Conservation (phyloP, 768 basidiomycete species). For the Lactarius evosmus region DNA sequence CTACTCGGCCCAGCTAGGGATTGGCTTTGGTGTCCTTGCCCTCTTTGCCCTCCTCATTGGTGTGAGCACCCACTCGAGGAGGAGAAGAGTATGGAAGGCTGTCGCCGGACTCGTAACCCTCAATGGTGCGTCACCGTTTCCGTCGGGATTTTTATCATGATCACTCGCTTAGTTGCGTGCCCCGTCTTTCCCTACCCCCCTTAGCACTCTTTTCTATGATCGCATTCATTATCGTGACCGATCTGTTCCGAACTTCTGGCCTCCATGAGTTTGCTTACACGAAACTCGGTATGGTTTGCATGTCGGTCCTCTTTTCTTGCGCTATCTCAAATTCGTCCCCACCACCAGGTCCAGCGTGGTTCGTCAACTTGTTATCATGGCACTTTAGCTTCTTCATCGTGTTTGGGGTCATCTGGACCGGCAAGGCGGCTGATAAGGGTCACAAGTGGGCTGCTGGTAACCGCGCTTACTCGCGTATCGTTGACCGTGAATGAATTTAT, state of each 20-base stretch:
- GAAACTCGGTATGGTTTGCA: slow-evolving; percentile 48
- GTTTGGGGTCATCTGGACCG: slow-evolving; percentile 56
- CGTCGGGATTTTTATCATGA: neutral
- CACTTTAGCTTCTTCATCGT: slow-evolving; percentile 50
- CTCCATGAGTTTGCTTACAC: slow-evolving; percentile 56
- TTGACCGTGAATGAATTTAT: slow-evolving; percentile 20
- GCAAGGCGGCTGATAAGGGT: slow-evolving; percentile 57
- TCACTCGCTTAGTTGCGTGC: neutral
- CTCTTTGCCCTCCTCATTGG: slow-evolving; percentile 61
- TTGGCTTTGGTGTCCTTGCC: slow-evolving; percentile 60
- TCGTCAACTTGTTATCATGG: slow-evolving; percentile 62
- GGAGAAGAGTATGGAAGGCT: slow-evolving; percentile 73
- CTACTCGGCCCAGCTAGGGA: slow-evolving; percentile 60
- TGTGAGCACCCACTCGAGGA: slow-evolving; percentile 66
- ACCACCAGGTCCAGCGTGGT: slow-evolving; percentile 55
- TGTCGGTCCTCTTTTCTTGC: slow-evolving; percentile 5
- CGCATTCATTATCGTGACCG: slow-evolving; percentile 62
- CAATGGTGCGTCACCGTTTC: slow-evolving; percentile 45
- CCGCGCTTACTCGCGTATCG: slow-evolving; percentile 51
- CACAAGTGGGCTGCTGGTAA: slow-evolving; percentile 77
- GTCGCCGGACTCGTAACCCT: slow-evolving; percentile 62
- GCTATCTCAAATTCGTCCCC: neutral
- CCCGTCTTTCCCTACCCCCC: neutral
- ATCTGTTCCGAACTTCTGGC: slow-evolving; percentile 47
- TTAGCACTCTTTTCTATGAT: slow-evolving; percentile 59